Percentiles rank a stretch among this genome's conserved stretches.
phyloP scores from a whole-genome alignment of 140 eudicot species.

The Stevia rebaudiana region DNA sequence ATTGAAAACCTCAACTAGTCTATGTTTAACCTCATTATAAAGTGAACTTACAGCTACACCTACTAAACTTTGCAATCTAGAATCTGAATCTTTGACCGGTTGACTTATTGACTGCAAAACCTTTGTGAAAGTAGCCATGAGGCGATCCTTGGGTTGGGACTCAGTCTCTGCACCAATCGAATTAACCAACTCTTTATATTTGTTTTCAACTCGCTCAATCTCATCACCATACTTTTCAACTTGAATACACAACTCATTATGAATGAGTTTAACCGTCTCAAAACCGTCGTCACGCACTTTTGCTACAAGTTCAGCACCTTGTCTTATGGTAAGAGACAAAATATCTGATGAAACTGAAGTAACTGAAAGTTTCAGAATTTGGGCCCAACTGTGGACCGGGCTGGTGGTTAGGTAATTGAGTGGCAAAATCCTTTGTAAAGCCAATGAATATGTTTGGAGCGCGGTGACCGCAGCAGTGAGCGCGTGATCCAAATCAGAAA shows the following conservation, averaged over 20 bases:
- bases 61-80: slow-evolving; percentile 34
- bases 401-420: slow-evolving; percentile 85
- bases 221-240: slow-evolving; percentile 73
- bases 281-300: slow-evolving; percentile 37
- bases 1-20: slow-evolving; percentile 47
- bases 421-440: slow-evolving; percentile 86
- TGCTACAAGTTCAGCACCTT: slow-evolving; percentile 72
- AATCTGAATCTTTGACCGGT: slow-evolving; percentile 25
- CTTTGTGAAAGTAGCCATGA: slow-evolving; percentile 52
- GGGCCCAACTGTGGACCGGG: slow-evolving; percentile 92
- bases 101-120: slow-evolving; percentile 52
- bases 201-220: slow-evolving; percentile 74
- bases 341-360: slow-evolving; percentile 64
- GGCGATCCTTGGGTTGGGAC: slow-evolving; percentile 60
- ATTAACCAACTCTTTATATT: slow-evolving; percentile 54
- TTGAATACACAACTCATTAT: slow-evolving; percentile 70
- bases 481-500: slow-evolving; percentile 68
- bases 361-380: slow-evolving; percentile 55
- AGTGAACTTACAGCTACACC: slow-evolving; percentile 57
- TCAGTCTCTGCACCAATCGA: slow-evolving; percentile 76
- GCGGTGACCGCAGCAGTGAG: slow-evolving; percentile 64
- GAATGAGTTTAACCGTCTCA: slow-evolving; percentile 43
- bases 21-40: slow-evolving; percentile 65
- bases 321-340: slow-evolving; percentile 53
- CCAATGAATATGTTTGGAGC: slow-evolving; percentile 80